These are phyloP conservation scores for Botrytis tulipae DNA, from an alignment of 2,329 filamentous ascomycete genomes.

Conservation along the genomic window DNA sequence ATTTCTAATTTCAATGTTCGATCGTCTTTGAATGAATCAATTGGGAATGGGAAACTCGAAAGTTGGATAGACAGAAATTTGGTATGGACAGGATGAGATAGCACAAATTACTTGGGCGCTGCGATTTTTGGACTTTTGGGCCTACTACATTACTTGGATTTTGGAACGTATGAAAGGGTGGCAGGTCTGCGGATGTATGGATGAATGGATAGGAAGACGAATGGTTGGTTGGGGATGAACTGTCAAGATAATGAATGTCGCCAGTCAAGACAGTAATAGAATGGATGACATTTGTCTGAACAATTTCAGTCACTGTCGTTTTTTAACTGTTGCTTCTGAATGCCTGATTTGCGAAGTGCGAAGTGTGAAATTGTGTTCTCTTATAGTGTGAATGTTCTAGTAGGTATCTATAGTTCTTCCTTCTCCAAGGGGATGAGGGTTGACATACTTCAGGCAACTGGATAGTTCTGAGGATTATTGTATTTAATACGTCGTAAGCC, in stretches of 20 bases:
- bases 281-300: neutral
- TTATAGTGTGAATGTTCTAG: neutral
- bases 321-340: neutral
- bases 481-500: neutral
- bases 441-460: neutral
- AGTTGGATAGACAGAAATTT: neutral
- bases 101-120: slow-evolving; percentile 8
- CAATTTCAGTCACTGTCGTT: neutral
- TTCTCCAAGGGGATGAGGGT: neutral
- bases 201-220: neutral
- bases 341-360: neutral
- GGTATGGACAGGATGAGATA: slow-evolving; percentile 2
- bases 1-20: neutral
- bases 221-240: neutral
- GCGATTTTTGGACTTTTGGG: slow-evolving; percentile 5
- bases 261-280: neutral
- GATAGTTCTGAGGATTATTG: neutral
- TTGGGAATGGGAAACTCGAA: neutral
- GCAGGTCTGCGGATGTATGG: neutral
- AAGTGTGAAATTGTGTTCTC: neutral
- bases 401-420: neutral
- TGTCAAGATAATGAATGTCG: neutral
- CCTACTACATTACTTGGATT: neutral
- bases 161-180: neutral
- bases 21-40: neutral